These are phyloP conservation scores for Sporothrix schenckii DNA, from an alignment of 2,329 filamentous ascomycete genomes.

Conservation along the genomic window DNA sequence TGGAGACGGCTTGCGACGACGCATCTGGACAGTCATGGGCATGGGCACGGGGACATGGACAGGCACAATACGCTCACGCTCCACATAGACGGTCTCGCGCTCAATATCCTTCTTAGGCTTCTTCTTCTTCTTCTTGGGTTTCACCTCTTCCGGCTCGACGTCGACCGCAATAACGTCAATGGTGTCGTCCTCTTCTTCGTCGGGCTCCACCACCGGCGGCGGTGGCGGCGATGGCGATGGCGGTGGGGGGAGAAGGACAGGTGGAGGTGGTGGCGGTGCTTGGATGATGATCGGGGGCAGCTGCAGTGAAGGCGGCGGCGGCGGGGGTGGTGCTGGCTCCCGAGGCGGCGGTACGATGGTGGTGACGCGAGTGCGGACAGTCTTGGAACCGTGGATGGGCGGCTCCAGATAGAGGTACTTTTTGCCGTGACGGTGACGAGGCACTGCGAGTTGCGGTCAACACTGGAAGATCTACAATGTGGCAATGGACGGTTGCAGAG, in stretches of 20 bases:
- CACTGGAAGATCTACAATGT: too few relatives aligned
- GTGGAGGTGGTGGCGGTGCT: constrained; percentile 16
- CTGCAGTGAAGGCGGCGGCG: constrained; percentile 35
- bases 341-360: constrained; percentile 45
- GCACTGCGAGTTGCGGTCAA: constrained; percentile 28
- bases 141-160: constrained; percentile 43
- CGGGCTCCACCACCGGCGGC: constrained; percentile 40
- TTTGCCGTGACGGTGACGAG: constrained; percentile 40
- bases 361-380: constrained; percentile 45
- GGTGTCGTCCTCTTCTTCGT: constrained; percentile 38
- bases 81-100: constrained; percentile 42
- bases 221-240: constrained; percentile 30
- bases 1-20: constrained; percentile 4
- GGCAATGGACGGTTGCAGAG: too few relatives aligned
- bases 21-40: constrained; percentile 26
- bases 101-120: constrained; percentile 32
- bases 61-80: constrained; percentile 52
- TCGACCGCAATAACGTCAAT: constrained; percentile 52
- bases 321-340: constrained; percentile 36
- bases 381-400: constrained; percentile 44
- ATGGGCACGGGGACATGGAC: constrained; percentile 36
- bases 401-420: constrained; percentile 50
- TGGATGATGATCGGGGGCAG: constrained; percentile 36
- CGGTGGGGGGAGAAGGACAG: constrained; percentile 29
- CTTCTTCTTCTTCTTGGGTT: constrained; percentile 30